phyloP scores from a whole-genome alignment of 208 protist species.

The Leishmania tarentolae region DNA sequence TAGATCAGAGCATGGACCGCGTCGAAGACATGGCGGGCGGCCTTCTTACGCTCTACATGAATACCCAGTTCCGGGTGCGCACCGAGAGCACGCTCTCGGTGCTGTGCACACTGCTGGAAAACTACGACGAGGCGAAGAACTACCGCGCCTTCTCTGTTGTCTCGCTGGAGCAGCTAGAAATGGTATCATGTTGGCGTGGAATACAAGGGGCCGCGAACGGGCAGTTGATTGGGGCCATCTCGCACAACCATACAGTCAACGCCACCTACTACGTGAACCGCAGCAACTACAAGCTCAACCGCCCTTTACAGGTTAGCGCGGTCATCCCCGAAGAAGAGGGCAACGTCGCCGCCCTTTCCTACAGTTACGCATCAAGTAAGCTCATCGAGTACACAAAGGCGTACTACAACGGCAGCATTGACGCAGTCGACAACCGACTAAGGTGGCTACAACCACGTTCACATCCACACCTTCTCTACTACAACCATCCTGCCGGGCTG shows the following conservation, averaged over 20 bases:
- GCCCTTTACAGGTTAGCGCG: not conserved
- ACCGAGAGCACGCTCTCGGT: not conserved
- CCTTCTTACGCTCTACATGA: not conserved
- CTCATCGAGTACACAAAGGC: not conserved
- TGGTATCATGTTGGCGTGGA: conserved; percentile 5
- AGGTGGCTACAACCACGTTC: not conserved
- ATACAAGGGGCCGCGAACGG: not conserved
- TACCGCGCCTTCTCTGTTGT: not conserved
- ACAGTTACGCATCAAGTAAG: not conserved
- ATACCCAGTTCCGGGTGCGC: not conserved
- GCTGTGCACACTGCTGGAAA: not conserved
- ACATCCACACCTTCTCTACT: conserved; percentile 17
- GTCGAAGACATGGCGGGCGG: not conserved
- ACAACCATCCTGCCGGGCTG: conserved; percentile 3
- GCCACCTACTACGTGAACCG: conserved; percentile 10
- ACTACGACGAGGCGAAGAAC: not conserved
- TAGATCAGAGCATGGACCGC: not conserved
- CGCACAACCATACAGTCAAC: conserved; percentile 14
- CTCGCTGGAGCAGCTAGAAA: not conserved
- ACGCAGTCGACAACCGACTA: conserved; percentile 9
- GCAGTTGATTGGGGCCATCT: conserved; percentile 8
- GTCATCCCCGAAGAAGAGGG: not conserved
- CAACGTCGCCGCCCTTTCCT: not conserved
- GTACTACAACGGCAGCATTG: conserved; percentile 16
- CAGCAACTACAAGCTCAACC: not conserved